phyloP scores from a whole-genome alignment of 148 eudicot species.

The Cornus florida region DNA sequence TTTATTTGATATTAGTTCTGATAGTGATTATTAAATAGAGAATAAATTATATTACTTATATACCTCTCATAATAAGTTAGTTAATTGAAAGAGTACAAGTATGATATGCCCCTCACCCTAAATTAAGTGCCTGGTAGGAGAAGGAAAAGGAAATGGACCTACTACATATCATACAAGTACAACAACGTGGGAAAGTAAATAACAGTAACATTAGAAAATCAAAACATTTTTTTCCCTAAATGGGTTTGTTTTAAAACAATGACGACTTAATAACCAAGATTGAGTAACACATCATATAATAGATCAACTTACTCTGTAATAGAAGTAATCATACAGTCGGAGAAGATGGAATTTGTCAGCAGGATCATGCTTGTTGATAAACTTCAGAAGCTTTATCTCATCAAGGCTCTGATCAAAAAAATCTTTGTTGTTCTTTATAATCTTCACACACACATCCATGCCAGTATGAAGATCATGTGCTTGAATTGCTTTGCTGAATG shows the following conservation, averaged over 20 bases:
- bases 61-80: too few relatives aligned
- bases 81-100: not conserved
- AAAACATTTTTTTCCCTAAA: too few relatives aligned
- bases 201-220: too few relatives aligned
- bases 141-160: not conserved
- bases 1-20: too few relatives aligned
- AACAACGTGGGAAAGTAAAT: too few relatives aligned
- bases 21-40: too few relatives aligned
- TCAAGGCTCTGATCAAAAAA: constrained; percentile 99
- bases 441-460: constrained; percentile 98
- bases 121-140: not conserved
- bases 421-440: constrained; percentile 96
- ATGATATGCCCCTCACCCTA: not conserved
- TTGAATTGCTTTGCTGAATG: constrained; percentile 99
- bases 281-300: constrained; percentile 3
- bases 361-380: constrained; percentile 91
- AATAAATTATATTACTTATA: too few relatives aligned
- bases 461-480: constrained; percentile 98
- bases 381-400: constrained; percentile 97
- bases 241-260: too few relatives aligned
- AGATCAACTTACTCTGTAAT: constrained; percentile 76
- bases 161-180: too few relatives aligned
- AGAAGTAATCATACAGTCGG: constrained; percentile 92
- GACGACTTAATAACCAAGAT: not conserved
- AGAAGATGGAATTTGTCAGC: constrained; percentile 90